Evolutionary conservation across 345 rosid species (phyloP).

Genomic region (Erodium maritimum): DNA sequence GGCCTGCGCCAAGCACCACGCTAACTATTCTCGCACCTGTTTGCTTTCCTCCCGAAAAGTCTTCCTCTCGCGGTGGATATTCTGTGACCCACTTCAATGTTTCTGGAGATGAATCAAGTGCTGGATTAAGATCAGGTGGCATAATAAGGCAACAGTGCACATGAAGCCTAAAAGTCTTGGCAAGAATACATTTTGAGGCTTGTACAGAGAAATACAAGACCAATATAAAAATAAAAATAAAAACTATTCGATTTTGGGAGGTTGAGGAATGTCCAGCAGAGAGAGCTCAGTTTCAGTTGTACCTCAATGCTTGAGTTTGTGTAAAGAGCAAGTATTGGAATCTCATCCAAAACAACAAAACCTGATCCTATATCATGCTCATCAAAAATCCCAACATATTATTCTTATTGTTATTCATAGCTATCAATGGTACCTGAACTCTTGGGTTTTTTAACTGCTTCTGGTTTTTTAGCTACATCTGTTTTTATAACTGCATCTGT

Average conservation of each 20-base stretch:
- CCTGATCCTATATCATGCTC: neutral
- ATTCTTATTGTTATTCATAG: conserved; percentile 11
- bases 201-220: no score
- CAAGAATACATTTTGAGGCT: no score
- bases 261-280: neutral
- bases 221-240: no score
- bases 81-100: neutral
- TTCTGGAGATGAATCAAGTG: neutral
- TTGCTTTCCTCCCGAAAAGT: neutral
- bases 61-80: neutral
- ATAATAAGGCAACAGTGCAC: neutral
- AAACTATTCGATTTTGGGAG: neutral
- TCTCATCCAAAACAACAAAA: no score
- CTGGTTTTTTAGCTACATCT: no score
- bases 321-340: no score
- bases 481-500: no score
- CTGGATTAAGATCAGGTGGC: neutral
- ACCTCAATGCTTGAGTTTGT: no score
- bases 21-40: neutral
- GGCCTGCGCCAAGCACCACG: conserved; percentile 1
- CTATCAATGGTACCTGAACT: conserved; percentile 23
- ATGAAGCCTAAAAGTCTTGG: neutral
- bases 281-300: neutral
- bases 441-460: conserved; percentile 22
- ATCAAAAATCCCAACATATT: conserved; percentile 6